Base-by-base conservation (phyloP, 352 stramenopile species). In the Phytopythium boreale region DNA sequence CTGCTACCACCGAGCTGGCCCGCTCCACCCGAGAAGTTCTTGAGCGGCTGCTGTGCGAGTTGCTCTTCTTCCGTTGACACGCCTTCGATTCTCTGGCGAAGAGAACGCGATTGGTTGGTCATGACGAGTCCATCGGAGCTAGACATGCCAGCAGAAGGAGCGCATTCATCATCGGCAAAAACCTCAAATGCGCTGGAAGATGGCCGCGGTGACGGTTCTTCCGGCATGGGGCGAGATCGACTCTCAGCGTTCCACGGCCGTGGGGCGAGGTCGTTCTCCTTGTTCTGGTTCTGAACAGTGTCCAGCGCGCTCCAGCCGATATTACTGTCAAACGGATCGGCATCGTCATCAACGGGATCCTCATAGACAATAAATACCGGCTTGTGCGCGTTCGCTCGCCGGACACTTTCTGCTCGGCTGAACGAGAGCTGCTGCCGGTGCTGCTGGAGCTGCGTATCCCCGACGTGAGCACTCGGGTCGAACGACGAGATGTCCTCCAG, bases 291-390 rank as follows among this genome's bases (percentile, higher is more conserved):
- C 17, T 78, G 74, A 56, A 74, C 56, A 9, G 83, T 87, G 62
- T 76, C 74, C 31, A 93, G 75, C 49, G 77, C 84, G 67, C 76
- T 83, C 85, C 85, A 93, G 66, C 87, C 72, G 78, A 72, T 66
- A 73, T 74, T 81, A 64, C 75, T 69, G 34, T 76, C 70, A 76
- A 91, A 81, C 51, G 72, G 62, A 79, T 93, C 84, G 47, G 82
- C 66, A 61, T 86, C 71, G 27, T 68, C 67, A 24, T 67, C 74
- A 63, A 62, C 62, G 73, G 79, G 80, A 63, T 93, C 84, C 71
- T 93, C 82, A 62, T 91, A 93, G 55, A 93, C 74, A 58, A 69
- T 77, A 88, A 93, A 93, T 88, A 90, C 84, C 80, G 84, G 84
- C 67, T 93, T 93, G 71, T 91, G 77, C 20, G 79, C 75, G 64